Percentiles rank a stretch among this genome's conserved stretches.
Conservation (phyloP, 2,329 filamentous ascomycete species). For the Stagonosporopsis chrysanthemi region DNA sequence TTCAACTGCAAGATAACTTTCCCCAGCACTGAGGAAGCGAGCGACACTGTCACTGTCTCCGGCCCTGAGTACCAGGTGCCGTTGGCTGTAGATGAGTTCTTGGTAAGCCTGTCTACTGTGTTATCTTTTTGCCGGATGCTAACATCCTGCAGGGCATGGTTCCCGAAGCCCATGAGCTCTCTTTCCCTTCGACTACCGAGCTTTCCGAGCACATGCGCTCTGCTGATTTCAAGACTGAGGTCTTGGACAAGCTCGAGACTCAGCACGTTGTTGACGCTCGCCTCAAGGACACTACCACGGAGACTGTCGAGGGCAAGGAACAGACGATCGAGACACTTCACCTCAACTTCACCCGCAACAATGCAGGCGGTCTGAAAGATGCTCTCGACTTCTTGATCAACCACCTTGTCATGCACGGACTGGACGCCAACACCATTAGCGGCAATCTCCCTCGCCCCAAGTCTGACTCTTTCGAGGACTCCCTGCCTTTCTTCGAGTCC, state of each 20-base stretch:
- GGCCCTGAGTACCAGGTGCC: conserved; percentile 98
- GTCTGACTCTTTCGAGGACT: conserved; percentile 98
- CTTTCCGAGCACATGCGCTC: conserved; percentile 84
- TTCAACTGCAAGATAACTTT: conserved; percentile 99
- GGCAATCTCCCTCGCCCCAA: conserved; percentile 97
- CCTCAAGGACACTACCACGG: conserved; percentile 62
- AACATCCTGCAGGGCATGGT: conserved; percentile 78
- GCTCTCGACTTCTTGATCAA: conserved; percentile 93
- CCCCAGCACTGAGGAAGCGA: conserved; percentile 95
- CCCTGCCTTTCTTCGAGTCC: conserved; percentile 94
- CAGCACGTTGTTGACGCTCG: conserved; percentile 92
- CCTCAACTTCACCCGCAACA: conserved; percentile 87
- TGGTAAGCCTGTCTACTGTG: conserved; percentile 60
- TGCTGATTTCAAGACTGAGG: conserved; percentile 78
- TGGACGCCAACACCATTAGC: conserved; percentile 84
- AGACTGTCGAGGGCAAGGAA: conserved; percentile 52
- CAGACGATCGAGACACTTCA: conserved; percentile 55
- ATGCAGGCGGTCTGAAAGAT: conserved; percentile 92
- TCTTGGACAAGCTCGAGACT: conserved; percentile 82
- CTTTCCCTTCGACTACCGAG: conserved; percentile 77
- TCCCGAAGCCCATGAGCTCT: conserved; percentile 90
- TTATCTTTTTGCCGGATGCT: conserved; percentile 27
- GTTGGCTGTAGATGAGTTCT: conserved; percentile 92
- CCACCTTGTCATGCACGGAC: conserved; percentile 83
- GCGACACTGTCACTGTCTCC: conserved; percentile 93